Conservation (phyloP, 768 basidiomycete species). For the Boletus eberwhitei region DNA sequence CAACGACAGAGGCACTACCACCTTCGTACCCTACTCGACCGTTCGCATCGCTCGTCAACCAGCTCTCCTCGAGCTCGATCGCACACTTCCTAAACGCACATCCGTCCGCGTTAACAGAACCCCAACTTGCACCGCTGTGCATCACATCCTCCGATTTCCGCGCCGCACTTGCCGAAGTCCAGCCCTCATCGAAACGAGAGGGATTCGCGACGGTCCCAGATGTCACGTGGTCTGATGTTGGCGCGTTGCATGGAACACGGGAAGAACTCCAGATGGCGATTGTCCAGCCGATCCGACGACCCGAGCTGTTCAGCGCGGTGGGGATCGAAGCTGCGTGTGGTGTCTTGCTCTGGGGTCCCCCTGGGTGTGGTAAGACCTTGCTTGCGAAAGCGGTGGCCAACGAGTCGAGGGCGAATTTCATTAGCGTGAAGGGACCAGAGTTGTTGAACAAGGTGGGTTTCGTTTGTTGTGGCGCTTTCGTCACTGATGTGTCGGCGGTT, state of each 20-base stretch:
- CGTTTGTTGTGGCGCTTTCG: background rate
- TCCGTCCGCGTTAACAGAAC: conserved; percentile 70
- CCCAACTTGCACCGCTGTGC: conserved; percentile 76
- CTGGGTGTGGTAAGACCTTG: conserved; percentile 96
- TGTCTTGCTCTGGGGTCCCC: conserved; percentile 97
- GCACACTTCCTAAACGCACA: conserved; percentile 87
- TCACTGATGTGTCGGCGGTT: background rate
- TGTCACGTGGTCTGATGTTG: conserved; percentile 92
- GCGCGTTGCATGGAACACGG: conserved; percentile 80
- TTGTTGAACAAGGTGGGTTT: conserved; percentile 87
- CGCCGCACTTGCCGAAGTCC: conserved; percentile 80
- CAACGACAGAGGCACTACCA: conserved; percentile 17
- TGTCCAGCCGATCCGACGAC: conserved; percentile 88
- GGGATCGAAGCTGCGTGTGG: conserved; percentile 92
- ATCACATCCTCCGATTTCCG: conserved; percentile 82
- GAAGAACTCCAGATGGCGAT: conserved; percentile 97
- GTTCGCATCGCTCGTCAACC: conserved; percentile 37
- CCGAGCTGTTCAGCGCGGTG: conserved; percentile 83
- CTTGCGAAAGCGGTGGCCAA: conserved; percentile 99
- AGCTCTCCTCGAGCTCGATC: conserved; percentile 64
- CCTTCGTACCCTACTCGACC: conserved; percentile 22
- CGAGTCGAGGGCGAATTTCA: conserved; percentile 93
- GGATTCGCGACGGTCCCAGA: conserved; percentile 97
- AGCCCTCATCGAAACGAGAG: conserved; percentile 96
- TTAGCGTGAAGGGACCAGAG: conserved; percentile 97